Evolutionary conservation across 805 yeast species (phyloP).

Genomic region (Cyberlindnera mrakii): DNA sequence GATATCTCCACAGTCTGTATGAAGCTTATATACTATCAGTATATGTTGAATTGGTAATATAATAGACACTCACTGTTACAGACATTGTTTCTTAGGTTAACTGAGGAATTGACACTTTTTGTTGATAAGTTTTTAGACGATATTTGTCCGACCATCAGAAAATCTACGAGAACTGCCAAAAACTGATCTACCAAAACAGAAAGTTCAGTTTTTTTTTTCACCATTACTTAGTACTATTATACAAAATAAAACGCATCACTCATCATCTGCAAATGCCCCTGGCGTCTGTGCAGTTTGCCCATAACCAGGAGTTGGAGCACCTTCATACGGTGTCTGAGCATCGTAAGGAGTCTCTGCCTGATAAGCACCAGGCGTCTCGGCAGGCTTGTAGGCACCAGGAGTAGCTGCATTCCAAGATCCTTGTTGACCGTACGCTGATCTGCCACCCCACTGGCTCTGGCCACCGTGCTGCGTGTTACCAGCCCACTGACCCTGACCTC

Average conservation of each 20-base stretch:
- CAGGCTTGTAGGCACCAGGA: constrained; percentile 27
- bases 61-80: neutral
- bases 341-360: constrained; percentile 15
- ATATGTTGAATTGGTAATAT: neutral
- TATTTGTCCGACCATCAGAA: too few relatives aligned
- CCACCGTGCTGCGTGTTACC: constrained; percentile 32
- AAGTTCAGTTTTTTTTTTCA: neutral
- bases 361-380: constrained; percentile 34
- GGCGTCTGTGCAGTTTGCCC: constrained; percentile 13
- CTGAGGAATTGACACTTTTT: neutral
- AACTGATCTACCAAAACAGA: neutral
- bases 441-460: constrained; percentile 33
- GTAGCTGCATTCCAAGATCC: constrained; percentile 21
- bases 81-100: neutral
- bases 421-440: constrained; percentile 21
- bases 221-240: neutral
- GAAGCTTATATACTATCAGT: constrained; percentile 21
- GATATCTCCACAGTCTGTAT: constrained; percentile 33
- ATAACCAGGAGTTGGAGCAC: constrained; percentile 9
- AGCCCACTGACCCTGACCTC: constrained; percentile 2
- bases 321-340: constrained; percentile 2
- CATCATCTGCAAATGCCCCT: constrained; percentile 12
- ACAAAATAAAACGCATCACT: neutral
- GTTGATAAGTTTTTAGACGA: neutral
- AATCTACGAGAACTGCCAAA: neutral